A percentile compares a stretch with the other conserved stretches of the same genome.
phyloP scores from a whole-genome alignment of 2,329 filamentous ascomycete genomes.

The Aspergillus niger region DNA sequence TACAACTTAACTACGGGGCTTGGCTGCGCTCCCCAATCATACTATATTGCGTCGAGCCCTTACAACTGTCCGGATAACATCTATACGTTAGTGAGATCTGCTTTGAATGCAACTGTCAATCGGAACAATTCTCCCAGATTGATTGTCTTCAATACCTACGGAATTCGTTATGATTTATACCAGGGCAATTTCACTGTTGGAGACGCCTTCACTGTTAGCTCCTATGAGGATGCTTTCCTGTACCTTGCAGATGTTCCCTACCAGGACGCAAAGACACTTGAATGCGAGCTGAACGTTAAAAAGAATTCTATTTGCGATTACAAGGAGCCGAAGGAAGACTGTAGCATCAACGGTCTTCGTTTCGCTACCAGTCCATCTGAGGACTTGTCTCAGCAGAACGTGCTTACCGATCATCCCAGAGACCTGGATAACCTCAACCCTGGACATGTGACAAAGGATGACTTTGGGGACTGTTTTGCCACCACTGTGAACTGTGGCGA shows the following conservation, averaged over 20 bases:
- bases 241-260: not conserved
- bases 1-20: not conserved
- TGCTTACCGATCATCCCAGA: not conserved
- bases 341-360: not conserved
- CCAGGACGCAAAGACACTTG: not conserved
- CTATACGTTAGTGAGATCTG: not conserved
- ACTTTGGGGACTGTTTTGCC: not conserved
- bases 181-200: not conserved
- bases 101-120: not conserved
- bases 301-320: not conserved
- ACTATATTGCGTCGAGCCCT: not conserved
- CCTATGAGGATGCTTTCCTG: not conserved
- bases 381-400: not conserved
- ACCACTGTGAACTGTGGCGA: not conserved
- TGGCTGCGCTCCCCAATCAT: conserved; percentile 1
- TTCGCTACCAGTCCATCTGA: not conserved
- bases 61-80: not conserved
- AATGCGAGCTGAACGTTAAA: not conserved
- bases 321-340: not conserved
- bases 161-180: not conserved
- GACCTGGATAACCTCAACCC: not conserved
- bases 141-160: not conserved
- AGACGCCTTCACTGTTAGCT: not conserved
- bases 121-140: not conserved
- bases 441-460: not conserved